Conservation (phyloP, 2,329 filamentous ascomycete genomes). For the Penicillium sp. region DNA sequence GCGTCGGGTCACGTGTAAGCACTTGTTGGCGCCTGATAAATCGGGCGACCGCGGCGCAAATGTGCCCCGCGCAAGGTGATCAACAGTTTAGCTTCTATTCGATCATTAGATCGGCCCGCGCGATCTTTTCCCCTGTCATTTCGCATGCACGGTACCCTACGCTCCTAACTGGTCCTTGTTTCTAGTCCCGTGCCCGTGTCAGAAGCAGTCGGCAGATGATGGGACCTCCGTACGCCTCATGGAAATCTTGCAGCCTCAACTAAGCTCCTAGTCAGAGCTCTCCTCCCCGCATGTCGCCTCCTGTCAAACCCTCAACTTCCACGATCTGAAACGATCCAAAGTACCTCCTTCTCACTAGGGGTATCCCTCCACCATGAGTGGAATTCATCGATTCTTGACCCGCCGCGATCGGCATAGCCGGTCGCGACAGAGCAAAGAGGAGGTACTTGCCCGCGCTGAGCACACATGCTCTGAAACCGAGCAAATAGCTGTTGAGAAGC, state of each 20-base stretch:
- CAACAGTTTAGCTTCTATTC: slow-evolving; percentile 20
- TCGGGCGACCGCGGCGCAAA: slow-evolving; percentile 11
- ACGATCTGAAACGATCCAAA: slow-evolving; percentile 12
- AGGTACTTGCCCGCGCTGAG: slow-evolving; percentile 24
- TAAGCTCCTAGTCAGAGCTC: slow-evolving; percentile 20
- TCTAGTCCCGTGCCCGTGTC: slow-evolving; percentile 19
- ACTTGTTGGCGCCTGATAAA: slow-evolving; percentile 8
- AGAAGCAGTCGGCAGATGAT: slow-evolving; percentile 30
- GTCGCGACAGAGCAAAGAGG: slow-evolving; percentile 38
- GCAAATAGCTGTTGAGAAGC: background rate
- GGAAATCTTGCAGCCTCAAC: slow-evolving; percentile 35
- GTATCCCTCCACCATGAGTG: slow-evolving; percentile 38
- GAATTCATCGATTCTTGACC: slow-evolving; percentile 47
- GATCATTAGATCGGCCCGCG: slow-evolving; percentile 20
- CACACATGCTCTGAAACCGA: background rate
- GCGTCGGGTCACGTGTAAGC: slow-evolving; percentile 21
- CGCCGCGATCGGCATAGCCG: slow-evolving; percentile 41
- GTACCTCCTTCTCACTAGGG: slow-evolving; percentile 1
- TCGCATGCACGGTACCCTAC: slow-evolving; percentile 7
- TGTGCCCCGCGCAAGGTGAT: slow-evolving; percentile 25
- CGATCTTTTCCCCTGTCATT: slow-evolving; percentile 14
- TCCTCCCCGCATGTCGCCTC: slow-evolving; percentile 30
- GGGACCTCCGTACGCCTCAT: slow-evolving; percentile 22
- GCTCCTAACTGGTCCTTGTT: background rate
- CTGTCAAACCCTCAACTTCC: slow-evolving; percentile 4